A percentile compares a stretch with the other conserved stretches of the same genome.
These are phyloP conservation scores for Rosellinia necatrix DNA, from an alignment of 2,329 filamentous ascomycete genomes.

Conservation along the genomic window DNA sequence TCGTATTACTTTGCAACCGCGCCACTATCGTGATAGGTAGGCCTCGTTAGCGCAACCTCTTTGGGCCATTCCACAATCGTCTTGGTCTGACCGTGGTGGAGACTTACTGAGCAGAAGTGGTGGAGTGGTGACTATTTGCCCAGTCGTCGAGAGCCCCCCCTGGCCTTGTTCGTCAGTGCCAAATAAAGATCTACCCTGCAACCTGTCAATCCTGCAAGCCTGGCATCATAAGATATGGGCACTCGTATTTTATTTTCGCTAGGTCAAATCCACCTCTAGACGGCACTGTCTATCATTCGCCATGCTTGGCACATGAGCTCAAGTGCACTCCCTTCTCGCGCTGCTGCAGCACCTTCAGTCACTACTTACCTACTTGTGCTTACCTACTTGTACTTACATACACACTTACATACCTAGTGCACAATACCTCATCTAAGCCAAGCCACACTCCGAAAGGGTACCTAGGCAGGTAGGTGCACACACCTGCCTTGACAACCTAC, in stretches of 20 bases:
- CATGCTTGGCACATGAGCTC: slow-evolving; percentile 13
- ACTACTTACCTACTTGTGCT: too few species aligned
- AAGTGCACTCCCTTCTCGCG: too few species aligned
- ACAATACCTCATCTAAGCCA: too few species aligned
- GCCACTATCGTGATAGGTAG: too few species aligned
- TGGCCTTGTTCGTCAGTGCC: slow-evolving; percentile 2
- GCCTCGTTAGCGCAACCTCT: too few species aligned
- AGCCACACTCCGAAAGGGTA: neutral
- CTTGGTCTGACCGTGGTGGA: slow-evolving; percentile 12
- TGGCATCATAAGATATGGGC: slow-evolving; percentile 14
- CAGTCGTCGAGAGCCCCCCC: neutral
- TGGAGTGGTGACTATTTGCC: neutral
- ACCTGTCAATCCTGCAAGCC: slow-evolving; percentile 17
- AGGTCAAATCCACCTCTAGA: slow-evolving; percentile 11
- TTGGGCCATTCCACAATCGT: neutral
- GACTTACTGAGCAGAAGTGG: too few species aligned
- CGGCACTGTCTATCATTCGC: slow-evolving; percentile 4
- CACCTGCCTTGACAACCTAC: neutral
- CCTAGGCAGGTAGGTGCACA: neutral
- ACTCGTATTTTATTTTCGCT: slow-evolving; percentile 17
- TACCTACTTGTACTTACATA: neutral
- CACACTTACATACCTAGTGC: neutral
- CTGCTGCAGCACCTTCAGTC: neutral
- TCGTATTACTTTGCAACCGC: slow-evolving; percentile 10
- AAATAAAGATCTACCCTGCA: slow-evolving; percentile 25